Percentiles rank a stretch among this genome's conserved stretches.
Conservation (phyloP, 2,329 filamentous ascomycete species). For the Periconia macrospinosa region DNA sequence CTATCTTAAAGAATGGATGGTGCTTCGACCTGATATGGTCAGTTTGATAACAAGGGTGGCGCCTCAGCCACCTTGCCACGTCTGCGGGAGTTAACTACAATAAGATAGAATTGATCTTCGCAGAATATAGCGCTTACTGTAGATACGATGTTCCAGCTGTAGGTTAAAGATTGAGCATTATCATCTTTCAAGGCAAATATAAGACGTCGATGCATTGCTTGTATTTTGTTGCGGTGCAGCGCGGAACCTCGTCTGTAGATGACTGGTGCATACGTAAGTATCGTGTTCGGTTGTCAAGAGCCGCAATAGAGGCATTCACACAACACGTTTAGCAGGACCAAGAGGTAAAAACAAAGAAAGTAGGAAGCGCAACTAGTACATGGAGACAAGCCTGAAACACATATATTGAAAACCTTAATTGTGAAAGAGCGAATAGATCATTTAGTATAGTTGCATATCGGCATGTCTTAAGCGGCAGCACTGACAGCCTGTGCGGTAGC, state of each 20-base stretch:
- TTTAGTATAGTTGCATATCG: not conserved
- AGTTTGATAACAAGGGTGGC: not conserved
- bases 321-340: no score
- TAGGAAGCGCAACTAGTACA: not conserved
- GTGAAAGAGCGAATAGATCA: constrained; percentile 36
- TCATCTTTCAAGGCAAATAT: no score
- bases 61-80: not conserved
- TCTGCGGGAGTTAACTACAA: not conserved
- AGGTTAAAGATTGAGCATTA: no score
- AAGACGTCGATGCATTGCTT: no score
- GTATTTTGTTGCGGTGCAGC: no score
- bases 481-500: constrained; percentile 48
- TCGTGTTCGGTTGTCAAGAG: no score
- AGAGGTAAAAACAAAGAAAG: no score
- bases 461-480: constrained; percentile 39
- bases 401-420: not conserved
- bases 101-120: not conserved
- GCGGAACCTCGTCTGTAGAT: no score
- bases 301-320: no score
- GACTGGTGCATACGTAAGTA: no score
- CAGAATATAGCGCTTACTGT: not conserved
- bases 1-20: not conserved
- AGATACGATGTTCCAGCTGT: not conserved
- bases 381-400: not conserved
- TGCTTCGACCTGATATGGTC: not conserved